Evolutionary conservation across 495 filamentous ascomycete species (phyloP).

Genomic region (Penicillium cosmopolitanum): DNA sequence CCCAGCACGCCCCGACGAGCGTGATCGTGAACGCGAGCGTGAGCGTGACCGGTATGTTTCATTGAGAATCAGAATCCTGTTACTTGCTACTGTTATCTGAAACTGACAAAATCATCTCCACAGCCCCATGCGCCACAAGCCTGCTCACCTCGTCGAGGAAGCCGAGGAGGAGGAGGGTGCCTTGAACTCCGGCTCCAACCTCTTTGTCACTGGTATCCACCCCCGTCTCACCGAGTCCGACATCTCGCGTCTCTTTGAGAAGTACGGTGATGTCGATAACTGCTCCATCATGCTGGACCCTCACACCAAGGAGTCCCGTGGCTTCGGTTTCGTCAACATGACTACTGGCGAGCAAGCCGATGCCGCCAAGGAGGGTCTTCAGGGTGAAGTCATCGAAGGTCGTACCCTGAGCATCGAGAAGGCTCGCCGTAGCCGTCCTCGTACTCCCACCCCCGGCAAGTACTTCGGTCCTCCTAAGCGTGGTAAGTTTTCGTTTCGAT

Average conservation of each 20-base stretch:
- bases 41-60: conserved; percentile 62
- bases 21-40: background rate
- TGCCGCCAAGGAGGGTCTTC: conserved; percentile 93
- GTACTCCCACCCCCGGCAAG: conserved; percentile 96
- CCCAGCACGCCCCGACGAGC: conserved; percentile 64
- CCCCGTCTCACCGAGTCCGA: conserved; percentile 90
- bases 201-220: conserved; percentile 98
- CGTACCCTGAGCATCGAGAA: conserved; percentile 98
- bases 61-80: background rate
- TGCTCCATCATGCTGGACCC: conserved; percentile 99
- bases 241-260: conserved; percentile 93
- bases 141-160: conserved; percentile 47
- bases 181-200: conserved; percentile 91
- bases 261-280: conserved; percentile 97
- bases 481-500: conserved; percentile 61
- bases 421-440: conserved; percentile 89
- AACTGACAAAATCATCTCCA: background rate
- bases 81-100: background rate
- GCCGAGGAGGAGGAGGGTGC: conserved; percentile 76
- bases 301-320: conserved; percentile 96
- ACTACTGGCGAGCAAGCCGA: conserved; percentile 89
- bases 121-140: conserved; percentile 1
- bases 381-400: conserved; percentile 94
- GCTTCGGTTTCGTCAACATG: conserved; percentile 99
- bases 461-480: conserved; percentile 99